phyloP scores from a whole-genome alignment of 176 grass and related monocot genomes.

The Zea mays region DNA sequence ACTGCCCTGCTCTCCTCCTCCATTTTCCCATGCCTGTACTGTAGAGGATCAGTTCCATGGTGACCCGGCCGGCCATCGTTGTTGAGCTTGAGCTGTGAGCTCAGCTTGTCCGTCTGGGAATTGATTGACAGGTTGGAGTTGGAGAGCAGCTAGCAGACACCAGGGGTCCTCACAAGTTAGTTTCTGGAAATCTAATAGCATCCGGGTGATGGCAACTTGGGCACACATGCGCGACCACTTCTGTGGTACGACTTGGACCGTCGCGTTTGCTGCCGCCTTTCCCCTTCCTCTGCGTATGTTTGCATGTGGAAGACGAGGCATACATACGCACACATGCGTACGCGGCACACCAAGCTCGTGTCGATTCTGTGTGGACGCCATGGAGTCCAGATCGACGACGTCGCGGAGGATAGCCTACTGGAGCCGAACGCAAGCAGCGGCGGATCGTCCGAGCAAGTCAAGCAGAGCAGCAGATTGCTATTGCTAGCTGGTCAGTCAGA shows the following conservation, averaged over 20 bases:
- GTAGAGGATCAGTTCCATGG: not conserved
- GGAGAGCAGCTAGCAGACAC: slow-evolving; percentile 10
- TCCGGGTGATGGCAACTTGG: slow-evolving; percentile 41
- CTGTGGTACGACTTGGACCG: slow-evolving; percentile 32
- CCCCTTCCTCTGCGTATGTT: not conserved
- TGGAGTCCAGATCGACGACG: not conserved
- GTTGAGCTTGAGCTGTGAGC: slow-evolving; percentile 17
- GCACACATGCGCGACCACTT: slow-evolving; percentile 29
- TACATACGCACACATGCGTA: slow-evolving; percentile 23
- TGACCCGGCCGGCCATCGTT: not conserved
- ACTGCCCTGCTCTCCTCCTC: not conserved
- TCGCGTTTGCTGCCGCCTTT: not conserved
- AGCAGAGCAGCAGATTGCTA: not conserved
- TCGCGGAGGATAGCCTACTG: not conserved
- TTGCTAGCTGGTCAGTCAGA: not conserved
- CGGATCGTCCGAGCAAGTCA: not conserved
- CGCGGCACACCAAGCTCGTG: not conserved
- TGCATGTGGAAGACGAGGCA: slow-evolving; percentile 1
- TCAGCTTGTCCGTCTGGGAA: slow-evolving; percentile 3
- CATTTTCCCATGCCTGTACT: not conserved
- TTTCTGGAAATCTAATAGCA: slow-evolving; percentile 39
- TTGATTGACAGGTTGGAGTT: not conserved
- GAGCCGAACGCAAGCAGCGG: not conserved
- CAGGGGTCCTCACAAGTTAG: slow-evolving; percentile 25
- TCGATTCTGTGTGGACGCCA: slow-evolving; percentile 25